These are phyloP conservation scores for Psilocybe mexicana DNA, from an alignment of 1,284 basidiomycete species.

Conservation along the genomic window DNA sequence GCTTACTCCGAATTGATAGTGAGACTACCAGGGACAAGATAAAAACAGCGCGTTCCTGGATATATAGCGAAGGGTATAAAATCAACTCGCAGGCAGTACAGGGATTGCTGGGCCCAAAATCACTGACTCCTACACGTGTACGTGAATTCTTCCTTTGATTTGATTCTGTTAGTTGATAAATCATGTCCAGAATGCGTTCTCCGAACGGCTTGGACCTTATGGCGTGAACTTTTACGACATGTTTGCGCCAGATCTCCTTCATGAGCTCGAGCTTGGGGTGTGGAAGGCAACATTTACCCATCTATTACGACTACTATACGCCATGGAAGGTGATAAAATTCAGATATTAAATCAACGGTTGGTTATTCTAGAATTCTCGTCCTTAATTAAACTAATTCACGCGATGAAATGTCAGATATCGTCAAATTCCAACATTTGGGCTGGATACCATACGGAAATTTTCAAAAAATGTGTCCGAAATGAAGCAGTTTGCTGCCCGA, in stretches of 20 bases:
- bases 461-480: conserved; percentile 27
- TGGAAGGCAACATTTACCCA: conserved; percentile 31
- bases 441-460: conserved; percentile 32
- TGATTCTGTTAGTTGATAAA: background rate
- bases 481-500: conserved; percentile 34
- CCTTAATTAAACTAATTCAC: background rate
- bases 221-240: conserved; percentile 25
- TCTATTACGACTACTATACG: conserved; percentile 26
- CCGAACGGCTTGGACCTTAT: conserved; percentile 7
- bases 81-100: conserved; percentile 13
- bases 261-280: conserved; percentile 31
- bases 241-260: conserved; percentile 26
- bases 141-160: background rate
- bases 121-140: conserved; percentile 18
- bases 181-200: conserved; percentile 25
- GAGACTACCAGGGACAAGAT: conserved; percentile 9
- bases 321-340: conserved; percentile 15
- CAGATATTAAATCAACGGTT: conserved; percentile 25
- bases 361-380: background rate
- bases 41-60: conserved; percentile 11
- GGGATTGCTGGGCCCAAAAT: conserved; percentile 8
- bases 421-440: conserved; percentile 32
- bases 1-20: conserved; percentile 9
- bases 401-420: conserved; percentile 23
- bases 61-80: conserved; percentile 17